Base-by-base conservation (phyloP, 257 asterid species). In the Solanum tacnaense region DNA sequence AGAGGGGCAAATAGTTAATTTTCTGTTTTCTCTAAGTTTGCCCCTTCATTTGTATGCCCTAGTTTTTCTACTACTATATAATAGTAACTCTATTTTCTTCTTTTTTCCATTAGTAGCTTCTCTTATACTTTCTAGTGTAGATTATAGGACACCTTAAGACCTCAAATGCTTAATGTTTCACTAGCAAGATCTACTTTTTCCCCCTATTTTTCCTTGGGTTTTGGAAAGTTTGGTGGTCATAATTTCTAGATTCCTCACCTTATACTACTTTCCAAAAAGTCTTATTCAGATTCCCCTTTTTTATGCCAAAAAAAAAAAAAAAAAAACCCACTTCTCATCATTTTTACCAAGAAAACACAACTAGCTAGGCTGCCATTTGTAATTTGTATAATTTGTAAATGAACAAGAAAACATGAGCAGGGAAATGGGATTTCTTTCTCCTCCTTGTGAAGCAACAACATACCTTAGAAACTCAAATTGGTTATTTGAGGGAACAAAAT, bases 181-280 rank as follows among this genome's bases (percentile, higher is more conserved):
- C 84, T 36, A 72, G 75, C 90, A 89, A 92, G 92, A 89, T 93
- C 93, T 90, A 62, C 87, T 29, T 27, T 65, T 73, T 70, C 32
- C 21, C 9, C 25, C 75, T 49, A 52, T 88, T 85, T 91, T 85
- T 76, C 93, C 93, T 89, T 89, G 88, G 91, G 89, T 79, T 90
- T 88, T 90, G 96, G 96, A 92, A 93, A 92, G 94, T 90, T 87
- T 73, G 85, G 71, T 56, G 21, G 90, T 85, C 93, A 92, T 56
- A 56, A 20, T 92, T 92, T 88, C 88, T 85, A 91, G 96, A 96
- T 94, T 95, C 98, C 92, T 71, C 89, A 85, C 91, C 91, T 87
- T 87, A 83, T 72, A 27, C 84, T 39, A 25, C 82, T 91, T 91
- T 91, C 92, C 92, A 62, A 90, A 90, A 90, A 90, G 90, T 88